Base-by-base conservation (phyloP, 225 moss, liverwort and hornwort genomes). In the Bryoerythrophyllum caledonicum region DNA sequence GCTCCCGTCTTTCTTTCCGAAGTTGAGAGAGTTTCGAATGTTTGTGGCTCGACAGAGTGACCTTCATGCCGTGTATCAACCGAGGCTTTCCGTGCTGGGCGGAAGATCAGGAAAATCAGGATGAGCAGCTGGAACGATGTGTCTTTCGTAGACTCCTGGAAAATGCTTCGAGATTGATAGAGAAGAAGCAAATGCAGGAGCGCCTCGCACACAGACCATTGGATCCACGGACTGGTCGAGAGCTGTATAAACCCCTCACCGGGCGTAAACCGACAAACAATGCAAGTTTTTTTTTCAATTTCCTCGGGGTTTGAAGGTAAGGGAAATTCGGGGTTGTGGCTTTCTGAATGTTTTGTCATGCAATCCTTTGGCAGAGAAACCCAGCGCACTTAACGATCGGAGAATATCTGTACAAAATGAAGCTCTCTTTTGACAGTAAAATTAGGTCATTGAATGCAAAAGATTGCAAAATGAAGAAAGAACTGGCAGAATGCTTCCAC, bases 31-130 rank as follows among this genome's bases (percentile, higher is more conserved):
- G n/a, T n/a, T n/a, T n/a, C n/a, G 7, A 69, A 70, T 37, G 21
- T 56, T 21, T 21, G 17, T 79, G 79, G 64, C 79, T 80, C 28
- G 73, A 72, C 94, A 96, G 96, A 82, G 91, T 93, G 81, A 93
- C 97, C 38, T 99, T 99, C 76, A 91, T 69, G 75, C 97, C 97
- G 34, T 81, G 86, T 65, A 89, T 99, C 80, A 99, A 99, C 85
- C 89, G 83, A 82, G 80, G 80, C 68, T 78, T 85, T 24, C 72
- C 83, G 21, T 68, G 70, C 54, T 87, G 76, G 77, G 65, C 84
- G 70, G 88, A 92, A 64, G 89, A 48, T 17, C 48, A 83, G 15
- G 89, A 83, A 60, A 87, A 48, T 48, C 48, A 83, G 15, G 87
- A 82, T 6, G 91, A 83, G 74, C 85, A 87, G 23, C 68, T 86